phyloP scores from a whole-genome alignment of 2,329 filamentous ascomycete species.

The Penicillium sumatraense region DNA sequence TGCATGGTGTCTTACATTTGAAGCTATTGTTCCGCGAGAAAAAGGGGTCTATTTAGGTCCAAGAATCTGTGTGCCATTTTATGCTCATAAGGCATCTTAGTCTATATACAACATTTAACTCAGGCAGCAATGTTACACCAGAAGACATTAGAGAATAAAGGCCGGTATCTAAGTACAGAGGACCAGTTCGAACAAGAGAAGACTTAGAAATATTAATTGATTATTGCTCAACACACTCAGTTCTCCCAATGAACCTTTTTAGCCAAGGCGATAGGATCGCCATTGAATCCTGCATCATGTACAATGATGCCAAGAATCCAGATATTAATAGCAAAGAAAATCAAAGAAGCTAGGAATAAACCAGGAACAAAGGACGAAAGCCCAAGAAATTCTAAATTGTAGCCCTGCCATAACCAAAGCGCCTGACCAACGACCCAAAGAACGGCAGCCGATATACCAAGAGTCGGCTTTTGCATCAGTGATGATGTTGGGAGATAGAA shows the following conservation, averaged over 20 bases:
- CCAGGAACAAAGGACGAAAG: constrained; percentile 83
- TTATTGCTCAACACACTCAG: not conserved
- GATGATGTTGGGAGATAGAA: constrained; percentile 85
- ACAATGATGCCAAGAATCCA: constrained; percentile 86
- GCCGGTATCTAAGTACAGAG: too few species aligned
- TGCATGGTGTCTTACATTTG: too few species aligned
- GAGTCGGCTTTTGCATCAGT: constrained; percentile 62
- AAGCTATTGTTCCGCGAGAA: too few species aligned
- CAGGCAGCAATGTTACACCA: too few species aligned
- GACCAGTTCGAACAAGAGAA: too few species aligned
- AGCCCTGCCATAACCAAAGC: constrained; percentile 76
- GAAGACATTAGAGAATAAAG: too few species aligned
- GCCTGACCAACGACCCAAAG: constrained; percentile 80
- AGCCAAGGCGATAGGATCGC: not conserved
- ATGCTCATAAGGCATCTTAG: too few species aligned
- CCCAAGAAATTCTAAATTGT: constrained; percentile 77
- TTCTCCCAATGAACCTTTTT: constrained; percentile 2
- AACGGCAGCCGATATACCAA: constrained; percentile 68
- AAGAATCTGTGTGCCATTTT: too few species aligned
- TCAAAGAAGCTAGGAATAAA: constrained; percentile 74
- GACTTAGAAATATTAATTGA: not conserved
- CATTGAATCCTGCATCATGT: constrained; percentile 58
- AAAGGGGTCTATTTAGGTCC: too few species aligned
- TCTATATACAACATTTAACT: too few species aligned
- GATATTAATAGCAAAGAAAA: constrained; percentile 83